Conservation (phyloP, 345 rosid genomes). For the Rubroshorea leprosula region DNA sequence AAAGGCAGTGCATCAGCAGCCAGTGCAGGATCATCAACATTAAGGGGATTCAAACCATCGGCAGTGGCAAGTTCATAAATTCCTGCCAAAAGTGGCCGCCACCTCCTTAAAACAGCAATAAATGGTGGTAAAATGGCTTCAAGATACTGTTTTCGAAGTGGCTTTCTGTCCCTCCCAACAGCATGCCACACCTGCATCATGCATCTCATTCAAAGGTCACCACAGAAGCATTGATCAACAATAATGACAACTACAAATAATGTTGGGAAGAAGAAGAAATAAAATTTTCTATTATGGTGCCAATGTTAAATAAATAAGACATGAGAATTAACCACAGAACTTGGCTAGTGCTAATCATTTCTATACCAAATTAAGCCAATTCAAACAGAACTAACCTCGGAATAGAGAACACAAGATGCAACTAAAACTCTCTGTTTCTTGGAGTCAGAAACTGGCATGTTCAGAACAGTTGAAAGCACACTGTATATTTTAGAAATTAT, state of each 20-base stretch:
- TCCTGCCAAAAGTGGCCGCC: conserved; percentile 96
- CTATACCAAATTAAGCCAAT: conserved; percentile 15
- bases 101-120: conserved; percentile 93
- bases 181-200: conserved; percentile 89
- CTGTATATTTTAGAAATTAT: conserved; percentile 35
- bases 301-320: conserved; percentile 11
- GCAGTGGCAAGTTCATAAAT: conserved; percentile 97
- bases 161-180: conserved; percentile 71
- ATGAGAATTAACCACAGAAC: conserved; percentile 15
- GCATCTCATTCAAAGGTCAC: too few species aligned
- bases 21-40: conserved; percentile 86
- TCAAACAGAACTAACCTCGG: conserved; percentile 76
- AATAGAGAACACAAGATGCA: conserved; percentile 91
- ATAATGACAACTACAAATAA: conserved; percentile 3
- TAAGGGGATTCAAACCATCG: conserved; percentile 97
- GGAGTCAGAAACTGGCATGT: conserved; percentile 96
- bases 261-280: conserved; percentile 1
- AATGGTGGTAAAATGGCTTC: conserved; percentile 94
- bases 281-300: conserved; percentile 8
- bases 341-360: background rate
- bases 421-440: conserved; percentile 97
- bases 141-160: conserved; percentile 88
- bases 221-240: background rate
- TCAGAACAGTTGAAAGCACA: conserved; percentile 92
- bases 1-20: conserved; percentile 88